These are phyloP conservation scores for Boletus edulis DNA, from an alignment of 768 basidiomycete genomes.

Conservation along the genomic window DNA sequence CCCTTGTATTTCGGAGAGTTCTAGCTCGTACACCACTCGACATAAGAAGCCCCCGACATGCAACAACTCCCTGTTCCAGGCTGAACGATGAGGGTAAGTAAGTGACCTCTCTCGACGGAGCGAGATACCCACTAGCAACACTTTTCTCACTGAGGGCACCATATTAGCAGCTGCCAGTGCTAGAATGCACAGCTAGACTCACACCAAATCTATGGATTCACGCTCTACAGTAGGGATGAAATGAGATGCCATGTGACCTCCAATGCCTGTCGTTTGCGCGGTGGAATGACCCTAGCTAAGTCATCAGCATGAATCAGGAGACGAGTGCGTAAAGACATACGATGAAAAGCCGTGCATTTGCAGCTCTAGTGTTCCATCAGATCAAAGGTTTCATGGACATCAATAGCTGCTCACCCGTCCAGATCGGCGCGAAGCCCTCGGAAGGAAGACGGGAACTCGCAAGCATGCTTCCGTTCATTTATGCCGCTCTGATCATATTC, in stretches of 20 bases:
- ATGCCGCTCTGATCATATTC: neutral
- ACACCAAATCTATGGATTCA: slow-evolving; percentile 2
- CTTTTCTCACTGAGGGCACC: neutral
- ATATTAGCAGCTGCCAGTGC: neutral
- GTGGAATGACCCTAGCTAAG: slow-evolving; percentile 2
- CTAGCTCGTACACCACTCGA: slow-evolving; percentile 80
- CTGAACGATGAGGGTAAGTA: slow-evolving; percentile 30
- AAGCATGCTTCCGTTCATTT: neutral
- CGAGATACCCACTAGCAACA: neutral
- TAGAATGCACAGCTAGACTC: neutral
- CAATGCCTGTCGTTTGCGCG: slow-evolving; percentile 3
- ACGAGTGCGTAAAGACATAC: neutral
- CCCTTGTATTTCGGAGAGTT: slow-evolving; percentile 55
- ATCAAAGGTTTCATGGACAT: neutral
- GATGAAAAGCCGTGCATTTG: neutral
- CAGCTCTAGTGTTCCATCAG: neutral
- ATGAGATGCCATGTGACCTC: neutral
- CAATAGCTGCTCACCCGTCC: neutral
- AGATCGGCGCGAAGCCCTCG: neutral
- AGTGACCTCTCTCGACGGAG: neutral
- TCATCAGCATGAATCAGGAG: neutral
- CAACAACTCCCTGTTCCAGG: slow-evolving; percentile 89
- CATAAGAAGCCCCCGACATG: slow-evolving; percentile 80
- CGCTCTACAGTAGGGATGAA: slow-evolving; percentile 4
- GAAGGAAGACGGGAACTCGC: neutral